Percentiles rank a stretch among this genome's conserved stretches.
These are phyloP conservation scores for Orbilia javanica DNA, from an alignment of 2,329 filamentous ascomycete genomes.

Conservation along the genomic window DNA sequence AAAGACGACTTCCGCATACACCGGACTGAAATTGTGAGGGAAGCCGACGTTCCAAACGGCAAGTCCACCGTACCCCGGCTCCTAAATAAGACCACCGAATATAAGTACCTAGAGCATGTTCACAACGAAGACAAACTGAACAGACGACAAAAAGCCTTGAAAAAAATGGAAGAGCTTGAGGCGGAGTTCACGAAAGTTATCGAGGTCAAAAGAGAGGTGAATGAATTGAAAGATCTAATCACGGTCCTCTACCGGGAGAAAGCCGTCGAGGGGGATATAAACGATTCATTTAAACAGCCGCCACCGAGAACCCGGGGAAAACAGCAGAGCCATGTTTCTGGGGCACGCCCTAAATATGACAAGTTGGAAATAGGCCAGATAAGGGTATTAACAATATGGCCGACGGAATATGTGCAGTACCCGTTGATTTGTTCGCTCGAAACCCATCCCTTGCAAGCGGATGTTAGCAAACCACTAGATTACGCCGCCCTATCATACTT, in stretches of 20 bases:
- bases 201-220: neutral
- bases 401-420: neutral
- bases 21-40: too few species aligned
- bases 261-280: neutral
- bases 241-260: neutral
- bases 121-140: neutral
- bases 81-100: neutral
- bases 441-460: neutral
- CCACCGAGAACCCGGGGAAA: neutral
- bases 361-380: neutral
- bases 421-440: neutral
- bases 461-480: neutral
- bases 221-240: neutral
- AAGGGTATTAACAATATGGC: slow-evolving; percentile 2
- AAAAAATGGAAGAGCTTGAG: neutral
- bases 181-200: neutral
- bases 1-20: too few species aligned
- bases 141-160: neutral
- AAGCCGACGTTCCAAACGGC: too few species aligned
- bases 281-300: neutral
- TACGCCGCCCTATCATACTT: slow-evolving; percentile 9
- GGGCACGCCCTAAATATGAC: neutral
- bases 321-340: neutral
- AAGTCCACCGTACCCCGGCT: too few species aligned
- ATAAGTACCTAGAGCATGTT: neutral